These are phyloP conservation scores for Fragilariopsis cylindrus DNA, from an alignment of 108 stramenopile species.

Conservation along the genomic window DNA sequence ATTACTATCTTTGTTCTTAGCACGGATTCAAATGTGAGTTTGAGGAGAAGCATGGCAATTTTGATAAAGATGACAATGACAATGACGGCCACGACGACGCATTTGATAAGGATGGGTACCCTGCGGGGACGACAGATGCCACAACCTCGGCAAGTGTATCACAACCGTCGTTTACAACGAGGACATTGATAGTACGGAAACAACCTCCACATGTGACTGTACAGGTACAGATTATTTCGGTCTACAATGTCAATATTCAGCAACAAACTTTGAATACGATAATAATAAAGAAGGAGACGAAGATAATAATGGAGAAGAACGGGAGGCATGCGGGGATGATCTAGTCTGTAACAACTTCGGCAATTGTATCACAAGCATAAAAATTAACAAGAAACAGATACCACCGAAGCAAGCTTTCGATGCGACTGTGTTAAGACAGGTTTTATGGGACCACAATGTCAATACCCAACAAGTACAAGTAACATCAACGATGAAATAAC, in stretches of 20 bases:
- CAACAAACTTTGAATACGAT: slow-evolving; percentile 26
- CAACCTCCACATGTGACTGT: slow-evolving; percentile 46
- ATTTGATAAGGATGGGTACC: not conserved
- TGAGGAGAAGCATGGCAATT: not conserved
- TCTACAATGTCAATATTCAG: slow-evolving; percentile 25
- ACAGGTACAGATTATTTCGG: slow-evolving; percentile 22
- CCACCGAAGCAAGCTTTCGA: slow-evolving; percentile 9
- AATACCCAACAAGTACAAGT: not conserved
- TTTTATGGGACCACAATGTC: slow-evolving; percentile 32
- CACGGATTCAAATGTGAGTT: slow-evolving; percentile 8
- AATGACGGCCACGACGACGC: not conserved
- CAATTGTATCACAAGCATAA: slow-evolving; percentile 13
- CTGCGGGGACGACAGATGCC: slow-evolving; percentile 45
- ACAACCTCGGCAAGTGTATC: slow-evolving; percentile 48
- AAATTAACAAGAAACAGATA: not conserved
- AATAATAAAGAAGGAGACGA: slow-evolving; percentile 8
- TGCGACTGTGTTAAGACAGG: slow-evolving; percentile 21
- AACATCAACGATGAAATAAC: not conserved
- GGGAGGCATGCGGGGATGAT: slow-evolving; percentile 25
- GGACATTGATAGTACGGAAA: slow-evolving; percentile 6
- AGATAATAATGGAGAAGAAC: not conserved
- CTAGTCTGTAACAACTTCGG: slow-evolving; percentile 35
- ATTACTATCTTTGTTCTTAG: no score
- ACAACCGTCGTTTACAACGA: not conserved
- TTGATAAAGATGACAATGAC: not conserved